Evolutionary conservation across 2,329 filamentous ascomycete genomes (phyloP).

Genomic region (Penicillium sp.): DNA sequence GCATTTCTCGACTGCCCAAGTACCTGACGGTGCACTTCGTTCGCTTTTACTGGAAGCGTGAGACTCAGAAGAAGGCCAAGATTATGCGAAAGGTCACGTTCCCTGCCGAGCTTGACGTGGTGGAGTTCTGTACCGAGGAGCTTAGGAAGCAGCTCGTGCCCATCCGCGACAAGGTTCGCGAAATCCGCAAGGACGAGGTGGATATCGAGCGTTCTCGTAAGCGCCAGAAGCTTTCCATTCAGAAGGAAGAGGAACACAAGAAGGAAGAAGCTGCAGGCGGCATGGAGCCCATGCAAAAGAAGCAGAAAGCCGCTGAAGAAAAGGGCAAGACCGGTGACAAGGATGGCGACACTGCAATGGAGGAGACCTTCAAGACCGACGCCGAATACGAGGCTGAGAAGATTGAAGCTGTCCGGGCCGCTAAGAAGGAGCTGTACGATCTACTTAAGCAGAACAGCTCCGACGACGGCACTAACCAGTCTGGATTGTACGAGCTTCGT

Average conservation of each 20-base stretch:
- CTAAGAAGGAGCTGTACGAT: conserved; percentile 81
- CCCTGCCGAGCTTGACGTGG: conserved; percentile 82
- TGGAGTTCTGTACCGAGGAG: conserved; percentile 93
- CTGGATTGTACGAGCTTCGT: conserved; percentile 88
- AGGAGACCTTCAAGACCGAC: conserved; percentile 79
- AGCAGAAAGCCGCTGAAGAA: conserved; percentile 48
- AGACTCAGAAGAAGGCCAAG: conserved; percentile 97
- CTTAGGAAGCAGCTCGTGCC: conserved; percentile 77
- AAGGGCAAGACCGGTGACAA: conserved; percentile 49
- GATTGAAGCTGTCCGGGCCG: conserved; percentile 64
- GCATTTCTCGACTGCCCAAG: conserved; percentile 83
- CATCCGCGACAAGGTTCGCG: conserved; percentile 91
- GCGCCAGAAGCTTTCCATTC: conserved; percentile 69
- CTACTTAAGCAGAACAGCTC: conserved; percentile 70
- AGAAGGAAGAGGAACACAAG: conserved; percentile 50
- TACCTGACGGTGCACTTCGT: conserved; percentile 97
- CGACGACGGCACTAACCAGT: conserved; percentile 84
- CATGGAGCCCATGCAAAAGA: conserved; percentile 45
- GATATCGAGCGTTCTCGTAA: conserved; percentile 89
- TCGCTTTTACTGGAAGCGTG: conserved; percentile 95
- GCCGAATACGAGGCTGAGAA: conserved; percentile 86
- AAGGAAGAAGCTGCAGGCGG: conserved; percentile 29
- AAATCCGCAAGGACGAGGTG: conserved; percentile 89
- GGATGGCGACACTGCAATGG: conserved; percentile 68
- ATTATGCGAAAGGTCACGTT: conserved; percentile 99